Evolutionary conservation across 1,139 yeast species (phyloP).

Genomic region (Nematodospora anomalae): DNA sequence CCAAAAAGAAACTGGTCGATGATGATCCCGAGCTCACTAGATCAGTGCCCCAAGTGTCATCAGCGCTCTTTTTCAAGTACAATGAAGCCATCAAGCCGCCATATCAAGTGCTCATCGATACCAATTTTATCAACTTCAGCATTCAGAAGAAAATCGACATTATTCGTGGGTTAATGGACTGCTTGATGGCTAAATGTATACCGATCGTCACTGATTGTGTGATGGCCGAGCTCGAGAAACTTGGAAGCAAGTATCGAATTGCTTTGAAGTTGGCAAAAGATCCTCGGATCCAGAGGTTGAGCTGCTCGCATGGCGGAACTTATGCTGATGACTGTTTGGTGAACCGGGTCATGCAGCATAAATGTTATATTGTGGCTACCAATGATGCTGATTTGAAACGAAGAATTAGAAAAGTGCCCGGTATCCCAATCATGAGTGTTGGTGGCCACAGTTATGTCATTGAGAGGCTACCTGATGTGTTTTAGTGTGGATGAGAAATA

Average conservation of each 20-base stretch:
- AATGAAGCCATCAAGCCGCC: slow-evolving; percentile 95
- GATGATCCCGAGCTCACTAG: slow-evolving; percentile 81
- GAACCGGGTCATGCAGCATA: slow-evolving; percentile 89
- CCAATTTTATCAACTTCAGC: slow-evolving; percentile 93
- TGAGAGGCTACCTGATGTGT: slow-evolving; percentile 92
- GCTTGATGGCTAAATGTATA: slow-evolving; percentile 89
- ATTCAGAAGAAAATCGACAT: slow-evolving; percentile 93
- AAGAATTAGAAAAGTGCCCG: slow-evolving; percentile 92
- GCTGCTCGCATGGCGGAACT: slow-evolving; percentile 91
- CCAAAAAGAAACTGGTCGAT: slow-evolving; percentile 28
- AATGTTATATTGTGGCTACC: slow-evolving; percentile 95
- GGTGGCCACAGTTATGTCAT: slow-evolving; percentile 91
- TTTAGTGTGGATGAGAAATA: slow-evolving; percentile 46
- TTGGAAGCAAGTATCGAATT: slow-evolving; percentile 91
- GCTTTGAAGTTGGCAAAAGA: slow-evolving; percentile 92
- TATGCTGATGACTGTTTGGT: slow-evolving; percentile 98
- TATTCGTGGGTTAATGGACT: slow-evolving; percentile 94
- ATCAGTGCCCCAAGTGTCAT: slow-evolving; percentile 90
- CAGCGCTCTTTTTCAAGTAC: slow-evolving; percentile 92
- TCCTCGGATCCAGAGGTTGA: slow-evolving; percentile 83
- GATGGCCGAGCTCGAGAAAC: slow-evolving; percentile 93
- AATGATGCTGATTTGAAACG: slow-evolving; percentile 98
- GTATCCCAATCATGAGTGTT: slow-evolving; percentile 94
- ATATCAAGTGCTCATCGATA: slow-evolving; percentile 91
- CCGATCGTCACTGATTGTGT: slow-evolving; percentile 97